phyloP scores from a whole-genome alignment of 139 green algal genomes.

The Zygnema circumcarinatum region DNA sequence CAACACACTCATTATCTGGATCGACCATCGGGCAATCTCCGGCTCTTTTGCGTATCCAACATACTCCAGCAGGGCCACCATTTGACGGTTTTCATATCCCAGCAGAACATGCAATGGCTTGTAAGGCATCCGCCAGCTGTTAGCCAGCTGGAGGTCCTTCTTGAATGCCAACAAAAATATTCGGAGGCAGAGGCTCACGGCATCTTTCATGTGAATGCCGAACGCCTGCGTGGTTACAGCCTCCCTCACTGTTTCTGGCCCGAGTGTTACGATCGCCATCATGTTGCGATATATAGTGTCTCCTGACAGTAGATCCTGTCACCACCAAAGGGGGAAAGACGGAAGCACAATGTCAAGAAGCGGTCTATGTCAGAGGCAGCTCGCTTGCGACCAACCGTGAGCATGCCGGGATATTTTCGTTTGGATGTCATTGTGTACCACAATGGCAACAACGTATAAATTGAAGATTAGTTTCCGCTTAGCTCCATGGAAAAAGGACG shows the following conservation, averaged over 20 bases:
- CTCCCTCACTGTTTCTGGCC: conserved; percentile 33
- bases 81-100: conserved; percentile 34
- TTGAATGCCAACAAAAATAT: conserved; percentile 42
- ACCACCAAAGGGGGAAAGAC: background rate
- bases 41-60: conserved; percentile 27
- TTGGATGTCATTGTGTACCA: too few relatives aligned
- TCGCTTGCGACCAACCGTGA: too few relatives aligned
- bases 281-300: conserved; percentile 39
- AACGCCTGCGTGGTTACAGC: background rate
- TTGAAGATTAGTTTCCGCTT: too few relatives aligned
- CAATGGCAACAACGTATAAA: too few relatives aligned
- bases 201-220: conserved; percentile 32
- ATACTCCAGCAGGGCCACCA: conserved; percentile 53
- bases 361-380: too few relatives aligned
- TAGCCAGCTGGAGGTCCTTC: conserved; percentile 25
- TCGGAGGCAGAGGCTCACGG: conserved; percentile 36
- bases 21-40: conserved; percentile 45
- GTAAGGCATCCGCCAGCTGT: conserved; percentile 30
- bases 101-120: conserved; percentile 38
- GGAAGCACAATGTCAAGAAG: too few relatives aligned
- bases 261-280: conserved; percentile 40
- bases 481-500: too few relatives aligned
- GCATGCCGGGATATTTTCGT: too few relatives aligned
- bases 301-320: conserved; percentile 50
- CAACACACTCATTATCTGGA: conserved; percentile 50